These are phyloP conservation scores for Oenanthe sinensis DNA, from an alignment of 129 eudicot genomes.

Conservation along the genomic window DNA sequence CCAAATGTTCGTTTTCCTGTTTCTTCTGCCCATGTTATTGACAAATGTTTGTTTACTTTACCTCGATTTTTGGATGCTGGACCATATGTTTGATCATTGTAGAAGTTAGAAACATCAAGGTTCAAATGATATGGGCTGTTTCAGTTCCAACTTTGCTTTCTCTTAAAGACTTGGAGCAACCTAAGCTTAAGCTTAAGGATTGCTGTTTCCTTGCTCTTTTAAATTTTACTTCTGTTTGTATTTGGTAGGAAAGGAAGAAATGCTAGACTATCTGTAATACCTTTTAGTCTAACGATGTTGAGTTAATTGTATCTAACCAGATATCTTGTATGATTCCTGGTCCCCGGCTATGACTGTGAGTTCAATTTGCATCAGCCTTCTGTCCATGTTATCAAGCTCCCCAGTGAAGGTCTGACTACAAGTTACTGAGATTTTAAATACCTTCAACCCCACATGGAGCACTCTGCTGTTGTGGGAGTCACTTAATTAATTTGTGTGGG, in stretches of 20 bases:
- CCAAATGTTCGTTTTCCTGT: background rate
- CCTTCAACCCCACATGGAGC: background rate
- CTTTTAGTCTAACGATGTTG: background rate
- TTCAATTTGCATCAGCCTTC: constrained; percentile 72
- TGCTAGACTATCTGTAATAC: background rate
- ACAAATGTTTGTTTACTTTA: background rate
- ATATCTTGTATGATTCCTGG: constrained; percentile 83
- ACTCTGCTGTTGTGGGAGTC: background rate
- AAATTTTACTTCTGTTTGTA: background rate
- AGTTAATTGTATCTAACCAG: constrained; percentile 24
- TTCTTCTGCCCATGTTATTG: background rate
- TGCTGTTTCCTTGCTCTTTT: background rate
- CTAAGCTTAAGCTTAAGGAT: background rate
- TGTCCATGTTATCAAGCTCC: constrained; percentile 88
- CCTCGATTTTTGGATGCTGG: background rate
- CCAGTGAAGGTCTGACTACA: constrained; percentile 52
- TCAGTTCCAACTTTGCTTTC: background rate
- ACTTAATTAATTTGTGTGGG: background rate
- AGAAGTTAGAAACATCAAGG: background rate
- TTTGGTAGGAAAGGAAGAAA: background rate
- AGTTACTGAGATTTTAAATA: background rate
- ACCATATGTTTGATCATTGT: background rate
- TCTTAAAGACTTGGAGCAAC: background rate
- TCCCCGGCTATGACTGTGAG: constrained; percentile 89
- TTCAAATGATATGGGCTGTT: background rate